Conservation (phyloP, 1,139 yeast genomes). For the Yamadazyma taylorii region DNA sequence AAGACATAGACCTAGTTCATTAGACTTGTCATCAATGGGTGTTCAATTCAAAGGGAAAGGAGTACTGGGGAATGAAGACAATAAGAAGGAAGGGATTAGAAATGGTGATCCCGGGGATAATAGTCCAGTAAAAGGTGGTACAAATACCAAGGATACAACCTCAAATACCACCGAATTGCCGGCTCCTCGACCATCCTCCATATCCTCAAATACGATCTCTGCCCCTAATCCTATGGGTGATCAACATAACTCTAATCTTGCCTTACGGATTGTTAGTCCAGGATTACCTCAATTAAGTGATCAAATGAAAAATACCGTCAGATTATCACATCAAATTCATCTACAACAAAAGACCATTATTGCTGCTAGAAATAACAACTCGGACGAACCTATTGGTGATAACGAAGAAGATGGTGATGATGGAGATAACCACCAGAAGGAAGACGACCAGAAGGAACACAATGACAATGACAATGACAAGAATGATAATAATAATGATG, state of each 20-base stretch:
- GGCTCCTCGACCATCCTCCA: too few species aligned
- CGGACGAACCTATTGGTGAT: constrained; percentile 5
- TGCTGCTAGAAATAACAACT: constrained; percentile 32
- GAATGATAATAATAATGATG: too few species aligned
- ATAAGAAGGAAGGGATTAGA: too few species aligned
- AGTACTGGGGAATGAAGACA: too few species aligned
- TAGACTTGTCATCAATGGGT: constrained; percentile 17
- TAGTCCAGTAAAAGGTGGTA: too few species aligned
- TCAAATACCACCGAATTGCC: too few species aligned
- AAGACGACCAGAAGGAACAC: too few species aligned
- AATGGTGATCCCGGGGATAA: constrained; percentile 2
- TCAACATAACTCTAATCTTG: constrained; percentile 22
- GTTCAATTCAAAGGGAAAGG: too few species aligned
- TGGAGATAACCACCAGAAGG: too few species aligned
- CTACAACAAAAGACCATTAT: constrained; percentile 50
- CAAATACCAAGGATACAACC: too few species aligned
- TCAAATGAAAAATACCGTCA: constrained; percentile 49
- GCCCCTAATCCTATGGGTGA: not conserved
- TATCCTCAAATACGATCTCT: too few species aligned
- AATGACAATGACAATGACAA: too few species aligned
- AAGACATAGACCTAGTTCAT: constrained; percentile 28
- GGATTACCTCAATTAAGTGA: constrained; percentile 46
- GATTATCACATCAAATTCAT: constrained; percentile 46
- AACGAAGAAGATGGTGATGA: constrained; percentile 8
- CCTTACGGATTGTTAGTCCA: constrained; percentile 46